These are phyloP conservation scores for Angophora floribunda DNA, from an alignment of 345 rosid genomes.

Conservation along the genomic window DNA sequence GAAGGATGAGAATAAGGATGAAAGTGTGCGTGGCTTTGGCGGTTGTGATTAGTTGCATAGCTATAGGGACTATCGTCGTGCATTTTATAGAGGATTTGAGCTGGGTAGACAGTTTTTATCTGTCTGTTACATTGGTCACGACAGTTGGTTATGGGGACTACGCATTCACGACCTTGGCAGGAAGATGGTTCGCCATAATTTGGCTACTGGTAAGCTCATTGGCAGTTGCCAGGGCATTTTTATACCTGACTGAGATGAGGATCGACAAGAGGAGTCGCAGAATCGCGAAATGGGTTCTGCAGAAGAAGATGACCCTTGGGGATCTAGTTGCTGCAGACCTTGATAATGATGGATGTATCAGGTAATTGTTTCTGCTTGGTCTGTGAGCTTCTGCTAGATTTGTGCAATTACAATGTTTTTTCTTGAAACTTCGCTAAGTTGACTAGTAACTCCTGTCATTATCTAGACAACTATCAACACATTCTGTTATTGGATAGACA, in stretches of 20 bases:
- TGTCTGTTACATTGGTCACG: conserved; percentile 57
- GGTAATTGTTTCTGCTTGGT: conserved; percentile 22
- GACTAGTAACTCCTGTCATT: neutral
- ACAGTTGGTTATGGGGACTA: conserved; percentile 68
- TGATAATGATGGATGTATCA: conserved; percentile 58
- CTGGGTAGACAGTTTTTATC: conserved; percentile 61
- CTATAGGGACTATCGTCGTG: conserved; percentile 27
- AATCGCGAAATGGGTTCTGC: conserved; percentile 57
- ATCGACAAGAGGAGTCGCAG: conserved; percentile 47
- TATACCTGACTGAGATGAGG: conserved; percentile 45
- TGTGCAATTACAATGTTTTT: neutral
- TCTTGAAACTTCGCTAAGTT: neutral
- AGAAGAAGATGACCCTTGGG: conserved; percentile 52
- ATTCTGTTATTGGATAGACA: neutral
- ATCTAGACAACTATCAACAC: neutral
- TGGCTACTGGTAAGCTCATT: conserved; percentile 55
- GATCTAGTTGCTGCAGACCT: conserved; percentile 69
- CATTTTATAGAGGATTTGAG: conserved; percentile 34
- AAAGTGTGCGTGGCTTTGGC: conserved; percentile 47
- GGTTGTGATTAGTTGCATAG: conserved; percentile 36
- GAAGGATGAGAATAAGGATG: conserved; percentile 55
- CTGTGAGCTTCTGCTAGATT: neutral
- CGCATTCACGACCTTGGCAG: conserved; percentile 24
- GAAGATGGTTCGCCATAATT: conserved; percentile 54
- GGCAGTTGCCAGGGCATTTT: conserved; percentile 61